A percentile compares a stretch with the other conserved stretches of the same genome.
Conservation (phyloP, 2,329 filamentous ascomycete genomes). For the Penicillium paneum region DNA sequence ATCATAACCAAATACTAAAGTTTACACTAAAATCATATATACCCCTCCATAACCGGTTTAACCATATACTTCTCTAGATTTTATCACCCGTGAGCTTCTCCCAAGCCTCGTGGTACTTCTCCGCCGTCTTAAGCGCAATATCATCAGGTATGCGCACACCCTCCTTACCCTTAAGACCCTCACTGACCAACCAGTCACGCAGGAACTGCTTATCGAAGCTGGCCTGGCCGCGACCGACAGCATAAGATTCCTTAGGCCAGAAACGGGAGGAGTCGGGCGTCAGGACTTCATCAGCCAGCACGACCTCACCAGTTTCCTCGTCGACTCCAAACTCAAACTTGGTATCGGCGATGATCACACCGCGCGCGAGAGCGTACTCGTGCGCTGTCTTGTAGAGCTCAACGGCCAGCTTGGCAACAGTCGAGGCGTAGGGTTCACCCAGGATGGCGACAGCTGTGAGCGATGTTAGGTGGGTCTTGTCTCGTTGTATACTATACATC, state of each 20-base stretch:
- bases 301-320: conserved; percentile 59
- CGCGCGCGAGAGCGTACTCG: conserved; percentile 50
- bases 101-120: conserved; percentile 74
- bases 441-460: conserved; percentile 57
- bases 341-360: conserved; percentile 74
- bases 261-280: conserved; percentile 83
- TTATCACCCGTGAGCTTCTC: conserved; percentile 62
- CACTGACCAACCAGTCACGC: conserved; percentile 72
- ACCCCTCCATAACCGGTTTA: background rate
- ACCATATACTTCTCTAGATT: conserved; percentile 5
- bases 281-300: conserved; percentile 79
- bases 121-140: conserved; percentile 64
- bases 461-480: conserved; percentile 6
- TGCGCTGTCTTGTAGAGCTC: conserved; percentile 59
- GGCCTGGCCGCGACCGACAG: conserved; percentile 69
- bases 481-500: background rate
- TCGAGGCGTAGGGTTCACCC: conserved; percentile 61
- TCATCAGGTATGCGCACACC: conserved; percentile 70
- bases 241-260: conserved; percentile 74
- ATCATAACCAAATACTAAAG: conserved; percentile 6
- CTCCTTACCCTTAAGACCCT: conserved; percentile 72
- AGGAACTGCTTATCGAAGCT: conserved; percentile 88
- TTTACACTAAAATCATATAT: background rate
- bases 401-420: conserved; percentile 64
- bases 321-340: conserved; percentile 75